A percentile compares a stretch with the other conserved stretches of the same genome.
Evolutionary conservation across 1,284 basidiomycete genomes (phyloP).

Genomic region (Mycena sp.): DNA sequence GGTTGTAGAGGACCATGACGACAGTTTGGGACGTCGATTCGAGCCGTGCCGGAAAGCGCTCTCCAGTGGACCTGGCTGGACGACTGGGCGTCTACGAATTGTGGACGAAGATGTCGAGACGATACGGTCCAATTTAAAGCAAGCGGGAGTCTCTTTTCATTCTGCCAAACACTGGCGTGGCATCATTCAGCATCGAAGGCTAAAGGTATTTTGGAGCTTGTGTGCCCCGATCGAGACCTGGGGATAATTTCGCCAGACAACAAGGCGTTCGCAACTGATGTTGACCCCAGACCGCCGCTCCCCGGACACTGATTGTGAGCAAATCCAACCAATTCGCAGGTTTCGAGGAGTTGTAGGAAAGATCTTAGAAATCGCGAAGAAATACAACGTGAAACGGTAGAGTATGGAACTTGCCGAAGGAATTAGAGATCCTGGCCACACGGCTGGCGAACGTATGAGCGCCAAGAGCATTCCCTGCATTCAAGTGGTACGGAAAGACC

Average conservation of each 20-base stretch:
- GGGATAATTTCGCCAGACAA: conserved; percentile 41
- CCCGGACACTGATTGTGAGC: conserved; percentile 58
- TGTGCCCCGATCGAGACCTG: conserved; percentile 42
- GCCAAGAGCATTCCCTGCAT: conserved; percentile 61
- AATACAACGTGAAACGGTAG: conserved; percentile 54
- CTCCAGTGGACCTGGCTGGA: conserved; percentile 47
- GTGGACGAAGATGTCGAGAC: conserved; percentile 46
- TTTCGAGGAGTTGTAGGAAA: conserved; percentile 52
- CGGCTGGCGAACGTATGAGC: conserved; percentile 46
- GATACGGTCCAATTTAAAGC: conserved; percentile 42
- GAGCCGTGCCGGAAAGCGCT: neutral
- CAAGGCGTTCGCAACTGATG: conserved; percentile 59
- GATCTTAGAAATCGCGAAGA: conserved; percentile 50
- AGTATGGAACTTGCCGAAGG: conserved; percentile 59
- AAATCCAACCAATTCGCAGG: conserved; percentile 52
- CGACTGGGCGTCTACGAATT: conserved; percentile 38
- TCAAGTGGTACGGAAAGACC: conserved; percentile 64
- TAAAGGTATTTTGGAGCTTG: conserved; percentile 37
- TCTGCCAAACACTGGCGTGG: conserved; percentile 58
- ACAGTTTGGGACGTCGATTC: conserved; percentile 55
- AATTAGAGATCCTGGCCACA: conserved; percentile 46
- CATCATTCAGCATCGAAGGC: conserved; percentile 50
- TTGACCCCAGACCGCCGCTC: conserved; percentile 50
- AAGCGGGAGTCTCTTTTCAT: conserved; percentile 40
- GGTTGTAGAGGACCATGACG: conserved; percentile 47